Percentiles rank a stretch among this genome's conserved stretches.
Conservation (phyloP, 768 basidiomycete genomes). For the Suillus ampliporus region DNA sequence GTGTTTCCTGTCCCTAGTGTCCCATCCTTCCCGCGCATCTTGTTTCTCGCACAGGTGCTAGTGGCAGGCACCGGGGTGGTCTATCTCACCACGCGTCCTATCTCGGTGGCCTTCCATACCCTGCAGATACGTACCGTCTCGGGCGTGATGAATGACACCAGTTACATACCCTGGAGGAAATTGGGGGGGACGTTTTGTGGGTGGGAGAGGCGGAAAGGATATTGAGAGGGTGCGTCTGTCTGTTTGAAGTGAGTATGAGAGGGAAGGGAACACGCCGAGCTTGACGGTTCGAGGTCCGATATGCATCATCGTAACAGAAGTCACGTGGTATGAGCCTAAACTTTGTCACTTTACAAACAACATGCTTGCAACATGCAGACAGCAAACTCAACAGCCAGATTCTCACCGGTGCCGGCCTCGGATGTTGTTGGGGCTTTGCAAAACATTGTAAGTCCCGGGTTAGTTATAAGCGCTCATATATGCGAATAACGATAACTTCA, state of each 20-base stretch:
- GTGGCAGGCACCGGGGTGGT: conserved; percentile 19
- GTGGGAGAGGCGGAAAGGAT: conserved; percentile 33
- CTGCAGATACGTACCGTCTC: conserved; percentile 55
- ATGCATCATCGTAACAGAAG: no score
- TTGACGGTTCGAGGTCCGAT: no score
- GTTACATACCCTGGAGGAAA: conserved; percentile 42
- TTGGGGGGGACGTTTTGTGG: conserved; percentile 49
- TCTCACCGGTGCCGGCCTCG: no score
- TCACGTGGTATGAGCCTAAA: no score
- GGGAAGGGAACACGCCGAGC: no score
- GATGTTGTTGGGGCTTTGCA: no score
- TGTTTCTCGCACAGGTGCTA: conserved; percentile 10
- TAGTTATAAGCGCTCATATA: no score
- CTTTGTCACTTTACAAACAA: no score
- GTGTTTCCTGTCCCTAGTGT: conserved; percentile 40
- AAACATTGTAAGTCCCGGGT: neutral
- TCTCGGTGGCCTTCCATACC: conserved; percentile 74
- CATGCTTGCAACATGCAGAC: no score
- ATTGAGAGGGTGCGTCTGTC: conserved; percentile 19
- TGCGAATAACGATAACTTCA: no score
- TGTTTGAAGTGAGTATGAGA: no score
- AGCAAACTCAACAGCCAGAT: no score
- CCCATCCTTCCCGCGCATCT: conserved; percentile 17
- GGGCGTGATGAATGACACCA: conserved; percentile 64
- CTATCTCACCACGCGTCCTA: conserved; percentile 67